Conservation (phyloP, 2,329 filamentous ascomycete genomes). For the Teratosphaeria zuluensis region DNA sequence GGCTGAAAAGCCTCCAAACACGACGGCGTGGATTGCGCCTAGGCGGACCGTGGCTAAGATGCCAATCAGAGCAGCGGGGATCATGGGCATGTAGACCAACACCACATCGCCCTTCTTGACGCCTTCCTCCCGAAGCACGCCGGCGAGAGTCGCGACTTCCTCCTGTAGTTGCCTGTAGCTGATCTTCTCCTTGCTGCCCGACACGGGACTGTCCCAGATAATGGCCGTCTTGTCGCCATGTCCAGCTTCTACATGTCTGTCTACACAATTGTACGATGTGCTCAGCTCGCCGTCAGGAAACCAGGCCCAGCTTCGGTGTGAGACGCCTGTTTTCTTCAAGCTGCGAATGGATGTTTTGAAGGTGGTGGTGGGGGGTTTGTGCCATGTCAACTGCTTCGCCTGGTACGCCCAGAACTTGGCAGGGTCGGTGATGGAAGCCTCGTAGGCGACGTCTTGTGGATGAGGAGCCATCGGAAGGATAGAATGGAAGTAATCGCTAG, state of each 20-base stretch:
- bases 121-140: conserved; percentile 71
- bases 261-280: conserved; percentile 84
- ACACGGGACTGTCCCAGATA: conserved; percentile 81
- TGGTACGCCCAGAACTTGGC: conserved; percentile 29
- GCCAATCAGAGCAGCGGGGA: conserved; percentile 76
- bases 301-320: conserved; percentile 77
- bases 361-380: conserved; percentile 58
- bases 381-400: conserved; percentile 69
- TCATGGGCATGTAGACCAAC: conserved; percentile 95
- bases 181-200: conserved; percentile 57
- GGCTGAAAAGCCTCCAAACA: conserved; percentile 86
- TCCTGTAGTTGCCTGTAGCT: conserved; percentile 67
- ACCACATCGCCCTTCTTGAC: conserved; percentile 78
- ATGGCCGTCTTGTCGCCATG: conserved; percentile 65
- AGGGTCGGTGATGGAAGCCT: conserved; percentile 23
- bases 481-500: background rate
- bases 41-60: conserved; percentile 73
- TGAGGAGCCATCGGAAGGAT: conserved; percentile 14
- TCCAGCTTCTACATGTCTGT: conserved; percentile 77
- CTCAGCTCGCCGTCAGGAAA: conserved; percentile 82
- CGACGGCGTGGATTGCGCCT: conserved; percentile 81
- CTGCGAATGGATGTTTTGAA: conserved; percentile 54
- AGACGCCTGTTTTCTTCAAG: conserved; percentile 46
- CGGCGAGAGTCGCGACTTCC: conserved; percentile 74
- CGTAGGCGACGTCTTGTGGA: conserved; percentile 28